Evolutionary conservation across 441 rosid species (phyloP), one percentile per base, ranked within the genome.

Genomic region (Hura crepitans): DNA sequence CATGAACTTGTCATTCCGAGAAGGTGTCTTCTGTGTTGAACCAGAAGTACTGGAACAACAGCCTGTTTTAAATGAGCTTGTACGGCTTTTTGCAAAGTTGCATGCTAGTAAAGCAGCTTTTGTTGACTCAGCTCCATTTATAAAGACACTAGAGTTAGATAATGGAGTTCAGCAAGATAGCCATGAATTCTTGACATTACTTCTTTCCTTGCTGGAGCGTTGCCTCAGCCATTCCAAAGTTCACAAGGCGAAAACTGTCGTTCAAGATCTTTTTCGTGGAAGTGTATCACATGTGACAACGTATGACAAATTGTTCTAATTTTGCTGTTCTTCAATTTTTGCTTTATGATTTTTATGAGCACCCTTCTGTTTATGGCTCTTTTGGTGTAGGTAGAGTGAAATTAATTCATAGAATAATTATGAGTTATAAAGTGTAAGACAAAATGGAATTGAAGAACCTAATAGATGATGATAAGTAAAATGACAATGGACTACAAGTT

Each of bases 241-340:
- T 79, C 55, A 78, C 70, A 86, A 88, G 65, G 89, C 90, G 37
- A 84, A 86, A 81, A 86, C 91, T 55, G 79, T 89, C 20, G 96
- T 95, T 78, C 99, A 95, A 84, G 98, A 90, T 90, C 95, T 90
- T 75, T 95, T 95, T 76, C 95, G 99, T 43, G 99, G 99, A 72
- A 85, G 91, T 60, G 97, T 95, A 75, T 95, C 99, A 0, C 96
- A 95, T 83, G 99, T 92, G 77, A 95, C 99, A 33, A 95, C 84
- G 98, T 95, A 86, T 92, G 97, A 72, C 25, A 25, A 69, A 42
- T 60, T 23, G 31, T 62, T 65, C 54, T 62, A n/a, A 30, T 46
- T 31, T 14, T 53, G 47, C 33, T 47, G 11, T 50, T 27, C 37
- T 20, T 54, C 33, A 20, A 14, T 49, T 33, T 49, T 63, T n/a